These are phyloP conservation scores for Candida tetrigidarum DNA, from an alignment of 1,139 yeast genomes.

Conservation along the genomic window DNA sequence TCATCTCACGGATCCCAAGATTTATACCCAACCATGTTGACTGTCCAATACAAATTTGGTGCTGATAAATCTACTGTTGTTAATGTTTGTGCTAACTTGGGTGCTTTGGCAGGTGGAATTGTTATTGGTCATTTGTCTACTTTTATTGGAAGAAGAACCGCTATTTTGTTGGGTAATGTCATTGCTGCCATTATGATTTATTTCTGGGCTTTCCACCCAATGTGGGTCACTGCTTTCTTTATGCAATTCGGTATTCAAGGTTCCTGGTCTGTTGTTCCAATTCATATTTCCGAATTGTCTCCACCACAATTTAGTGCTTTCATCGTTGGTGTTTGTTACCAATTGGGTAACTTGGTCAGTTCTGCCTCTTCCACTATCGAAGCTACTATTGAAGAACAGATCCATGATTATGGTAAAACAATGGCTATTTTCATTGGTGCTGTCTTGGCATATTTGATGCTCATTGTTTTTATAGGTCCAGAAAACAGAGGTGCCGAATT, in stretches of 20 bases:
- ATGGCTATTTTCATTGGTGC: constrained; percentile 87
- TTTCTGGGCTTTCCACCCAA: constrained; percentile 70
- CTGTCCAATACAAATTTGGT: constrained; percentile 31
- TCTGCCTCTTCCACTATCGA: constrained; percentile 87
- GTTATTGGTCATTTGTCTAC: constrained; percentile 39
- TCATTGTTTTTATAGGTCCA: constrained; percentile 71
- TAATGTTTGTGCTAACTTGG: constrained; percentile 41
- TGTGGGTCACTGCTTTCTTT: constrained; percentile 76
- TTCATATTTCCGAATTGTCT: constrained; percentile 77
- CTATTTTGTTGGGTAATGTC: constrained; percentile 57
- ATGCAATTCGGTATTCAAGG: constrained; percentile 85
- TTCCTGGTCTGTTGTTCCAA: constrained; percentile 87
- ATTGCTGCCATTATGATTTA: constrained; percentile 69
- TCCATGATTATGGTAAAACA: constrained; percentile 47
- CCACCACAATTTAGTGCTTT: constrained; percentile 76
- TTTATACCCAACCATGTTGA: constrained; percentile 41
- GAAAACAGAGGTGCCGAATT: constrained; percentile 58
- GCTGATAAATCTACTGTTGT: constrained; percentile 38
- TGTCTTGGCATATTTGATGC: constrained; percentile 64
- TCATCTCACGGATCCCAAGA: constrained; percentile 47
- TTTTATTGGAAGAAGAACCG: constrained; percentile 40
- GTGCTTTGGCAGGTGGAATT: constrained; percentile 42
- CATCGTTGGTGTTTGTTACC: constrained; percentile 77
- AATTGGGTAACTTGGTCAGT: constrained; percentile 82
- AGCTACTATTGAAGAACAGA: constrained; percentile 50